Evolutionary conservation across 257 asterid genomes (phyloP).

Genomic region (Lantana camara): DNA sequence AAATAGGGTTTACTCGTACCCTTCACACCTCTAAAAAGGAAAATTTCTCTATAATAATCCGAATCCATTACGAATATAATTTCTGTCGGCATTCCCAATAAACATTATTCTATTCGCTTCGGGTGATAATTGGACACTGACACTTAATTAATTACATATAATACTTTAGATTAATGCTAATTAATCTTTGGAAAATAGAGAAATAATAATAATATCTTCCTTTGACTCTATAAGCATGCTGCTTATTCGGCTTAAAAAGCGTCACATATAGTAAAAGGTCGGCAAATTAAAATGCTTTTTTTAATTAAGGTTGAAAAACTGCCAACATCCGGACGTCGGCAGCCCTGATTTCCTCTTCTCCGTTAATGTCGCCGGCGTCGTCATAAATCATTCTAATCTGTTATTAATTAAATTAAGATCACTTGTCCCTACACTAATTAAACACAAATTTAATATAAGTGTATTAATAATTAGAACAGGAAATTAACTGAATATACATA

Average conservation of each 20-base stretch:
- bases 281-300: constrained; percentile 19
- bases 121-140: no score
- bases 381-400: not conserved
- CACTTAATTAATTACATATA: no score
- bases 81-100: no score
- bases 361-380: constrained; percentile 33
- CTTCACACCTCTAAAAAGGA: constrained; percentile 8
- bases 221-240: constrained; percentile 14
- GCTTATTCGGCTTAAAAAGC: constrained; percentile 16
- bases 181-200: no score
- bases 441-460: no score
- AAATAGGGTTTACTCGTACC: not conserved
- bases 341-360: constrained; percentile 22
- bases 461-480: no score
- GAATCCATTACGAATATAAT: no score
- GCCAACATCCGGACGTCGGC: constrained; percentile 38
- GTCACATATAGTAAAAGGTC: constrained; percentile 25
- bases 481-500: no score
- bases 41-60: not conserved
- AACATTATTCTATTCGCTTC: no score
- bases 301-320: constrained; percentile 12
- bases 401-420: not conserved
- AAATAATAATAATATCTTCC: not conserved
- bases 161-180: no score
- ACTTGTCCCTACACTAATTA: constrained; percentile 8